Conservation (phyloP, 116 monocot species). For the Trichopus zeylanicus region DNA sequence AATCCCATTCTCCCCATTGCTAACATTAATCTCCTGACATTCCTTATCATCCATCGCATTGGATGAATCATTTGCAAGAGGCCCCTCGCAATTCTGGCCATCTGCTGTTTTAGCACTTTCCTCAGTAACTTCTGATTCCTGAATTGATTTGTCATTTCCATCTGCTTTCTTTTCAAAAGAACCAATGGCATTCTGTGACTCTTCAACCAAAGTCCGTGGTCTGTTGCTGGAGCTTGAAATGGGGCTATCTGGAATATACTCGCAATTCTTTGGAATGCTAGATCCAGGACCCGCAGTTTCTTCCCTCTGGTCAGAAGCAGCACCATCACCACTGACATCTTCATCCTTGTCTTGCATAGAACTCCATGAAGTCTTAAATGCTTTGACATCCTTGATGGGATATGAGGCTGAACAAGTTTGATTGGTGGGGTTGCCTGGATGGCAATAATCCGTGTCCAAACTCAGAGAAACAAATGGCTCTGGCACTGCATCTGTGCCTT, state of each 20-base stretch:
- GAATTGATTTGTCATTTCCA: neutral
- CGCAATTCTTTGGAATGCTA: slow-evolving; percentile 4
- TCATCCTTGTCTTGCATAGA: slow-evolving; percentile 9
- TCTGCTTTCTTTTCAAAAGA: neutral
- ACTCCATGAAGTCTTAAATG: neutral
- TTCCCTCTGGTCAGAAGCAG: neutral
- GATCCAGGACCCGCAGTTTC: neutral
- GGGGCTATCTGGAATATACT: slow-evolving; percentile 9
- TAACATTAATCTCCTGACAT: neutral
- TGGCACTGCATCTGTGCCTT: neutral
- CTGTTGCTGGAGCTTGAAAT: slow-evolving; percentile 7
- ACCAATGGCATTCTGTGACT: neutral
- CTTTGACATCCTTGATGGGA: slow-evolving; percentile 1
- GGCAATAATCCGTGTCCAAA: neutral
- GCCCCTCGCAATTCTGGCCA: neutral
- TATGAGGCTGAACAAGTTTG: slow-evolving; percentile 4
- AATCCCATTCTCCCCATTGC: neutral
- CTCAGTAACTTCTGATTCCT: neutral
- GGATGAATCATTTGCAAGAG: neutral
- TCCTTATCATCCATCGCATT: neutral
- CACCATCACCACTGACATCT: neutral
- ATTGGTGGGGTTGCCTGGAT: neutral
- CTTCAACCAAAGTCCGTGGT: neutral
- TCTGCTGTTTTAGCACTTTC: neutral
- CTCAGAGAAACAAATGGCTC: neutral